These are phyloP conservation scores for Phytophthora sp. DNA, from an alignment of 352 stramenopile genomes.

Conservation along the genomic window DNA sequence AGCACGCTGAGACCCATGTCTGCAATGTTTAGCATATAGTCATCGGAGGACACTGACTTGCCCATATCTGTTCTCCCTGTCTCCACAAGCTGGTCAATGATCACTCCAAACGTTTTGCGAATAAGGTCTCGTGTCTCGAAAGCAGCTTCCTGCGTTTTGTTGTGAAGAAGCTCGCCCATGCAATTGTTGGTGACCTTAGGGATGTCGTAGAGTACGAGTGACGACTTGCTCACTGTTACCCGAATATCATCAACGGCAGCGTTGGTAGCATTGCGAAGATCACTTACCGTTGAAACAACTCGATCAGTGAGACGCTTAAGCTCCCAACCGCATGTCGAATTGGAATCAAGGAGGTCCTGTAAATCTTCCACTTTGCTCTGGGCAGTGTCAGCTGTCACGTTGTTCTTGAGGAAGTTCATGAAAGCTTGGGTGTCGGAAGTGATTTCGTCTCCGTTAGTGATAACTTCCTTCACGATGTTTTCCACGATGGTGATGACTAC, in stretches of 20 bases:
- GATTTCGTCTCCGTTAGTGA: slow-evolving; percentile 25
- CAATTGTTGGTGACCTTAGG: slow-evolving; percentile 22
- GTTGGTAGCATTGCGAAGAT: slow-evolving; percentile 18
- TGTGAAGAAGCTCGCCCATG: slow-evolving; percentile 23
- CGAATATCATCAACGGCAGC: slow-evolving; percentile 13
- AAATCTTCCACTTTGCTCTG: slow-evolving; percentile 14
- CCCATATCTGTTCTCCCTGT: slow-evolving; percentile 22
- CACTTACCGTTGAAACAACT: slow-evolving; percentile 8
- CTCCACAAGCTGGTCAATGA: slow-evolving; percentile 25
- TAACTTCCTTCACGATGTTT: slow-evolving; percentile 26
- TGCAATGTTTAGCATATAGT: slow-evolving; percentile 40
- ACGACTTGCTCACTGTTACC: slow-evolving; percentile 23
- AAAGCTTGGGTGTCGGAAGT: slow-evolving; percentile 15
- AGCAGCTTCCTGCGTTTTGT: slow-evolving; percentile 20
- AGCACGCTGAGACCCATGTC: slow-evolving; percentile 39
- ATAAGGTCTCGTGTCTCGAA: slow-evolving; percentile 27
- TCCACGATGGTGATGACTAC: slow-evolving; percentile 15
- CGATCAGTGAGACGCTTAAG: slow-evolving; percentile 24
- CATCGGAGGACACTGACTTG: slow-evolving; percentile 10
- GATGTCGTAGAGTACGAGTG: slow-evolving; percentile 21
- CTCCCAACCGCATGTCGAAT: slow-evolving; percentile 22
- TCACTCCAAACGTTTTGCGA: slow-evolving; percentile 25
- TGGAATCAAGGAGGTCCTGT: slow-evolving; percentile 18
- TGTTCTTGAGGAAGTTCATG: slow-evolving; percentile 25
- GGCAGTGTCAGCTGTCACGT: slow-evolving; percentile 15